Evolutionary conservation across 768 basidiomycete species (phyloP).

Genomic region (Serendipita sp.): DNA sequence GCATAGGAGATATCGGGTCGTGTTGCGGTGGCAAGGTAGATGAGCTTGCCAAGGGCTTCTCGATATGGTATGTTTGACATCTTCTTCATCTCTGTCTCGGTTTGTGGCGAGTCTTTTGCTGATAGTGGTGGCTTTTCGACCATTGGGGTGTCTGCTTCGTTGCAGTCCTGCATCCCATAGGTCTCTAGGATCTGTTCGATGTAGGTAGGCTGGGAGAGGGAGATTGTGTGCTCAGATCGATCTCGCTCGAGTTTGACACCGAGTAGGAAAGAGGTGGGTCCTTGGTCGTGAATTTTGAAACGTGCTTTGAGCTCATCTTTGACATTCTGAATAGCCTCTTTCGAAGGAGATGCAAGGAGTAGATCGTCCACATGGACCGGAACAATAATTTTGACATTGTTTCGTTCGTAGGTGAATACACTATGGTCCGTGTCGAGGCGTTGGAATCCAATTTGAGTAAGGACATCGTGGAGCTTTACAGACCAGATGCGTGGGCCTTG

Average conservation of each 20-base stretch:
- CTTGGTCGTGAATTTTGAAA: constrained; percentile 4
- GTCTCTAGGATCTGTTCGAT: constrained; percentile 12
- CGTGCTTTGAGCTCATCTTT: neutral
- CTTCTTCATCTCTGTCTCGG: constrained; percentile 1
- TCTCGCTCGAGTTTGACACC: constrained; percentile 15
- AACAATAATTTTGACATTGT: neutral
- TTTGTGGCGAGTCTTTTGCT: neutral
- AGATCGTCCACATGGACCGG: constrained; percentile 7
- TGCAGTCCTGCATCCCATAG: constrained; percentile 16
- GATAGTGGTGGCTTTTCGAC: constrained; percentile 7
- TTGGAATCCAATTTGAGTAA: neutral
- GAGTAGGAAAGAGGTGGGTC: neutral
- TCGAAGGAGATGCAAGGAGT: neutral
- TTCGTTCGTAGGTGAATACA: neutral
- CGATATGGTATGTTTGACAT: constrained; percentile 18
- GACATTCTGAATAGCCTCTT: neutral
- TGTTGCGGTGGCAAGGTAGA: constrained; percentile 21
- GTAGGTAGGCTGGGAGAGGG: constrained; percentile 14
- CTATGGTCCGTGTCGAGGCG: neutral
- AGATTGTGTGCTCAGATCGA: constrained; percentile 11
- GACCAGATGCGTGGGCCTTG: constrained; percentile 28
- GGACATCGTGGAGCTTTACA: constrained; percentile 6
- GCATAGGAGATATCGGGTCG: constrained; percentile 28
- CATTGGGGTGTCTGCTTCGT: constrained; percentile 15
- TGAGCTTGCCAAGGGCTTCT: constrained; percentile 9